A percentile compares a stretch with the other conserved stretches of the same genome.
Evolutionary conservation across 768 basidiomycete genomes (phyloP).

Genomic region (Mycena sanguinolenta): DNA sequence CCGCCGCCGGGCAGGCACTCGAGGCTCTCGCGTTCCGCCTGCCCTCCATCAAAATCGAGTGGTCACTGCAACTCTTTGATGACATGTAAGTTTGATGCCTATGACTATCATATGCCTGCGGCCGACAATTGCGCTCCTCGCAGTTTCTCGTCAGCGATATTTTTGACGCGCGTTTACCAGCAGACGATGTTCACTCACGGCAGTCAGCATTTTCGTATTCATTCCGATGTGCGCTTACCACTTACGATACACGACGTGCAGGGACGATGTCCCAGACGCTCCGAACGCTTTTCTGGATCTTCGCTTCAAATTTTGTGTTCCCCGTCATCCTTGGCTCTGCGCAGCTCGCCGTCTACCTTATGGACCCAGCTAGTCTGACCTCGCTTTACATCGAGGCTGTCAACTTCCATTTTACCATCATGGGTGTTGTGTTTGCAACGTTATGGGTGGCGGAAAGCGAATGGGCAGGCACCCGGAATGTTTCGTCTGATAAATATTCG

Average conservation of each 20-base stretch:
- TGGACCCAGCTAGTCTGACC: slow-evolving; percentile 27
- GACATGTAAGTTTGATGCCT: not conserved
- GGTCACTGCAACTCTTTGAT: not conserved
- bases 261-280: not conserved
- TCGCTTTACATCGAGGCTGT: slow-evolving; percentile 29
- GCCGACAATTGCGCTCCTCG: not conserved
- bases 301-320: slow-evolving; percentile 46
- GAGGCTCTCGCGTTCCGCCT: not conserved
- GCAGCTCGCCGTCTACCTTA: slow-evolving; percentile 36
- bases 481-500: too few relatives aligned
- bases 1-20: not conserved
- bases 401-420: slow-evolving; percentile 43
- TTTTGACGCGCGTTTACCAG: not conserved
- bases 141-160: not conserved
- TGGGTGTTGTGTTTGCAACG: slow-evolving; percentile 47
- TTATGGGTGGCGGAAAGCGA: slow-evolving; percentile 38
- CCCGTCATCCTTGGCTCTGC: slow-evolving; percentile 43
- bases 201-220: not conserved
- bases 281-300: slow-evolving; percentile 43
- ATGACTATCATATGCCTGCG: not conserved
- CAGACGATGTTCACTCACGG: not conserved
- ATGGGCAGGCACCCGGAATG: slow-evolving; percentile 29
- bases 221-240: not conserved
- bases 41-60: not conserved
- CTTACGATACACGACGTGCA: not conserved